Evolutionary conservation across 2,329 filamentous ascomycete genomes (phyloP).

Genomic region (Colletotrichum orbiculare): DNA sequence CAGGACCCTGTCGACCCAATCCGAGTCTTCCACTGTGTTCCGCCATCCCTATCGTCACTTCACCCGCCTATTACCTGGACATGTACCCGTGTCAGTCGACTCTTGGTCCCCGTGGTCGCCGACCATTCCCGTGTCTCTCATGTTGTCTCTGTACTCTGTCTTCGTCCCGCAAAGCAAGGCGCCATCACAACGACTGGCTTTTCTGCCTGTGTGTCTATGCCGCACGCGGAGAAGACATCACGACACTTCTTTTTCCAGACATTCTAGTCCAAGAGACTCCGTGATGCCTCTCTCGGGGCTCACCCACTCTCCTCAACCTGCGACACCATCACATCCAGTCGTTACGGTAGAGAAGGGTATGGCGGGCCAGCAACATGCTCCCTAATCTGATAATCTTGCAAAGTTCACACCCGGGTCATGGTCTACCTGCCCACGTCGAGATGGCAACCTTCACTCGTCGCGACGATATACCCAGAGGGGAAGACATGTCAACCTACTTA

Average conservation of each 20-base stretch:
- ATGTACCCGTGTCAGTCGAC: not conserved
- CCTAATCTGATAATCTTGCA: not conserved
- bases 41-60: constrained; percentile 8
- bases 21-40: not conserved
- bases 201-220: too few species aligned
- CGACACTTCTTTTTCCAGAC: too few species aligned
- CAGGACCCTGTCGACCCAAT: constrained; percentile 1
- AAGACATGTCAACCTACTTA: too few species aligned
- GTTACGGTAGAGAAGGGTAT: not conserved
- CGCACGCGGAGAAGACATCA: too few species aligned
- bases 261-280: too few species aligned
- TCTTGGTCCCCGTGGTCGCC: constrained; percentile 12
- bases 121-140: not conserved
- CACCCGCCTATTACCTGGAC: not conserved
- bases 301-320: constrained; percentile 17
- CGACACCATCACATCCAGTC: constrained; percentile 3
- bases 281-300: too few species aligned
- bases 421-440: too few species aligned
- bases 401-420: too few species aligned
- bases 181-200: too few species aligned
- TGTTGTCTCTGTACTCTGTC: not conserved
- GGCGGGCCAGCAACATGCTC: constrained; percentile 2
- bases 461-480: too few species aligned
- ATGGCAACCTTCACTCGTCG: not conserved
- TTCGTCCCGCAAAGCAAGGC: too few species aligned